Percentiles rank a stretch among this genome's conserved stretches.
These are phyloP conservation scores for Xylaria sp. DNA, from an alignment of 2,329 filamentous ascomycete genomes.

Conservation along the genomic window DNA sequence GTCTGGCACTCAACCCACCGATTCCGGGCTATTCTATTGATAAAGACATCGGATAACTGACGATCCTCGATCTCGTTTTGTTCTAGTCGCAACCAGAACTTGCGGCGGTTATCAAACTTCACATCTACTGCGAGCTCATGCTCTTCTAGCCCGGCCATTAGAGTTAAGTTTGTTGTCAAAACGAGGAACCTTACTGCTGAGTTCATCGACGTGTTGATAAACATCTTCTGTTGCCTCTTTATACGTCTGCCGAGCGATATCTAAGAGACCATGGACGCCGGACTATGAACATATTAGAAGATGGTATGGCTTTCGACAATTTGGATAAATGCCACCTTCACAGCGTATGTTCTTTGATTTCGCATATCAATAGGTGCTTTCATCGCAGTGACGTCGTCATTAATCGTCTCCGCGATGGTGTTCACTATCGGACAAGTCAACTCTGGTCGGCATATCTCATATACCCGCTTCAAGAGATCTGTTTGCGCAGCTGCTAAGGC, in stretches of 20 bases:
- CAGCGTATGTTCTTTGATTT: constrained; percentile 90
- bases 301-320: background rate
- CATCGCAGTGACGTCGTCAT: constrained; percentile 82
- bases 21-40: constrained; percentile 79
- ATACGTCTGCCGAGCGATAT: constrained; percentile 88
- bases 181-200: constrained; percentile 64
- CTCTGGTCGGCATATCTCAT: constrained; percentile 73
- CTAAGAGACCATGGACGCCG: constrained; percentile 84
- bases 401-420: constrained; percentile 76
- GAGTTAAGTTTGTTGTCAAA: constrained; percentile 1
- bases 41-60: constrained; percentile 72
- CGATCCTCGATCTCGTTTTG: constrained; percentile 69
- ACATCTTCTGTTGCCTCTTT: constrained; percentile 87
- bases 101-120: constrained; percentile 79
- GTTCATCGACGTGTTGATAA: constrained; percentile 72
- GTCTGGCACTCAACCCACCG: constrained; percentile 89
- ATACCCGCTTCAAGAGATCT: constrained; percentile 72
- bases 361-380: constrained; percentile 83
- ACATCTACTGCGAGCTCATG: constrained; percentile 71
- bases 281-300: constrained; percentile 59
- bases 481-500: constrained; percentile 73
- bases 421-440: constrained; percentile 69
- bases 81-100: constrained; percentile 80
- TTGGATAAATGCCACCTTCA: constrained; percentile 66
- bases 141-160: constrained; percentile 53